Base-by-base conservation (phyloP, 495 filamentous ascomycete genomes). In the Penicillium salamii region DNA sequence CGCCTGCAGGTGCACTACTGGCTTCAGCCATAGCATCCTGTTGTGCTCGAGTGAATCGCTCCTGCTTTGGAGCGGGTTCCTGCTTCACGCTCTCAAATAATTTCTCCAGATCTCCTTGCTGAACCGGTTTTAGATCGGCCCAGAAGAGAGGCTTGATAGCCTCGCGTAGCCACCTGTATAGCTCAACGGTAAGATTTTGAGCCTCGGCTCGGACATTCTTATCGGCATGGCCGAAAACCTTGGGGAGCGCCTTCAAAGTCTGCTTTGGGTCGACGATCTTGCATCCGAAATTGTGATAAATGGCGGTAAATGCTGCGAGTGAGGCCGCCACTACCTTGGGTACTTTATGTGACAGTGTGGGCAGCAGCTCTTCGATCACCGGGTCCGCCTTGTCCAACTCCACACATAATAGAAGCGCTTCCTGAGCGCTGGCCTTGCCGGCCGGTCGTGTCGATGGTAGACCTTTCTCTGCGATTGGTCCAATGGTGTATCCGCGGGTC, bases 91-190 rank as follows among this genome's bases (percentile, higher is more conserved):
- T 86, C 55, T 97, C 92, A 49, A 99, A 99, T 33, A 95, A 78
- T 48, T 92, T 89, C 55, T 99, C 95, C 44, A 99, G 66, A 64
- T 99, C 95, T 52, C 82, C 82, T 63, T 99, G 95, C 55, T 99
- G 95, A 1, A 95, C 91, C 2, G 91, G 89, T 66, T 99, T 99
- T 50, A 99, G 69, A 34, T 97, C 95, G 34, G 81, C 81, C 90
- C 91, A 99, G 64, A 99, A 99, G 64, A 96, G 83, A 14, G 92
- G 89, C 65, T 99, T 99, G 80, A 99, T 97, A 2, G 91, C 95
- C 47, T 99, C 95, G 50, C 89, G 86, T 24, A 99, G 78, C 95
- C 95, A 99, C 65, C 95, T 78, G 69, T 97, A 99, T 36, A 99
- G 81, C 59, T 97, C 95, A 41, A 96, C 91, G 0, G 91, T 86